A percentile compares a stretch with the other conserved stretches of the same genome.
Evolutionary conservation across 192 early-diverging fungal species (phyloP).

Genomic region (Borealophlyctis nickersoniae): DNA sequence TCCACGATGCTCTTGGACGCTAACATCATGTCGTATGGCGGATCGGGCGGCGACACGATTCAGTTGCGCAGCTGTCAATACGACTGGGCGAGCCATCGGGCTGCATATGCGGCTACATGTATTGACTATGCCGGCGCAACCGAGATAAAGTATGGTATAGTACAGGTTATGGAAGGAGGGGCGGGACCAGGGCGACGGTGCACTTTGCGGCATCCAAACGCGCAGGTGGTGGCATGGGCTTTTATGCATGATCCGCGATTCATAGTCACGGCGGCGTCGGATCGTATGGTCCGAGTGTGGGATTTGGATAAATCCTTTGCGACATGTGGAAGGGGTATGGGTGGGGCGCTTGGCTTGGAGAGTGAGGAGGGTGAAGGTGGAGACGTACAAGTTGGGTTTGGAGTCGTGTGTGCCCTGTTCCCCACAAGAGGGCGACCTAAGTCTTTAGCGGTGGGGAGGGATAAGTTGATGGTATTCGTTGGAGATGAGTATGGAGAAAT

Average conservation of each 20-base stretch:
- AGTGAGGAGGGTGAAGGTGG: too few species aligned
- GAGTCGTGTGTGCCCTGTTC: too few species aligned
- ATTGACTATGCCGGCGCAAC: background rate
- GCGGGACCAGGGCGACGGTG: slow-evolving; percentile 1
- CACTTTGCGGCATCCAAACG: background rate
- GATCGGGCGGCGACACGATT: background rate
- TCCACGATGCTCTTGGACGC: background rate
- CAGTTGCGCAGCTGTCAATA: background rate
- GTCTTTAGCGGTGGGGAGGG: too few species aligned
- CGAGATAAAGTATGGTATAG: background rate
- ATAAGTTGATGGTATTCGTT: too few species aligned
- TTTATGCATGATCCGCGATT: slow-evolving; percentile 1
- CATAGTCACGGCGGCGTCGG: background rate
- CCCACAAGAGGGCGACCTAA: too few species aligned
- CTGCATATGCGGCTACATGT: background rate
- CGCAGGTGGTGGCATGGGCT: background rate
- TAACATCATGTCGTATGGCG: slow-evolving; percentile 8
- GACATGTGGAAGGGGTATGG: too few species aligned
- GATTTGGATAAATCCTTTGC: too few species aligned
- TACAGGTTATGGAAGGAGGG: slow-evolving; percentile 3
- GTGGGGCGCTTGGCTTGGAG: too few species aligned
- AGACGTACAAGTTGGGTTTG: too few species aligned
- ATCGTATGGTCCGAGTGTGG: slow-evolving; percentile 10
- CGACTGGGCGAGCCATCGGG: background rate
- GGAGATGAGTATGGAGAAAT: too few species aligned